phyloP scores from a whole-genome alignment of 2,329 filamentous ascomycete genomes.

The Tolypocladium amazonense region DNA sequence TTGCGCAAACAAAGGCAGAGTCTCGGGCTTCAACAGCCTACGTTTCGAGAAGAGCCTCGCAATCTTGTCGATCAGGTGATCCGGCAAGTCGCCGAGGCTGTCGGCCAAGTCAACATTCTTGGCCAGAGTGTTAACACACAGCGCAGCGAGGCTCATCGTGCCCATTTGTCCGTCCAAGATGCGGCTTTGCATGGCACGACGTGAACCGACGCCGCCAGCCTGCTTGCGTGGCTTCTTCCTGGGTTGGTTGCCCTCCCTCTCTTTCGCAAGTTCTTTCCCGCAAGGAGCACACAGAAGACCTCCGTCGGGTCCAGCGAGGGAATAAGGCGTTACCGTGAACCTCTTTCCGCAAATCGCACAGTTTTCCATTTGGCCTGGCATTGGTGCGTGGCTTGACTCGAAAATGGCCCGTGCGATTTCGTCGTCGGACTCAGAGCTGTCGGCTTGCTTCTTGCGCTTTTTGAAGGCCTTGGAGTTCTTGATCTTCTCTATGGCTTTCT shows the following conservation, averaged over 20 bases:
- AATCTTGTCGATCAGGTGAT: constrained; percentile 45
- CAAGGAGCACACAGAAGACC: constrained; percentile 79
- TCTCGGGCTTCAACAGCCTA: constrained; percentile 42
- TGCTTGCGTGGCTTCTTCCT: constrained; percentile 36
- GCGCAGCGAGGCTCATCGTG: constrained; percentile 55
- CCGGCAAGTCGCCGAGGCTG: constrained; percentile 49
- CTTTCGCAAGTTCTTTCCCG: constrained; percentile 61
- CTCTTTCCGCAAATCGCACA: constrained; percentile 78
- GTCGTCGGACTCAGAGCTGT: constrained; percentile 35
- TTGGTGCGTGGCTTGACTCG: constrained; percentile 35
- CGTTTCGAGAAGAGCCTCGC: constrained; percentile 50
- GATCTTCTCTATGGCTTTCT: constrained; percentile 48
- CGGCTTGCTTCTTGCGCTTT: constrained; percentile 33
- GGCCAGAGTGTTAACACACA: constrained; percentile 52
- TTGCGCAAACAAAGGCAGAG: constrained; percentile 46
- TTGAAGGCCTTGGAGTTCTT: constrained; percentile 50
- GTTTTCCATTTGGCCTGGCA: constrained; percentile 81
- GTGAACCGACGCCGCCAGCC: constrained; percentile 44
- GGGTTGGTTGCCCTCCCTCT: constrained; percentile 28
- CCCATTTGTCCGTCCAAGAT: constrained; percentile 69
- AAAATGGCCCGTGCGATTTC: constrained; percentile 39
- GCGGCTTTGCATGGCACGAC: constrained; percentile 72
- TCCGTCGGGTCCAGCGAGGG: constrained; percentile 69
- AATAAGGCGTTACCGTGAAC: constrained; percentile 89
- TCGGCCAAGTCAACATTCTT: constrained; percentile 53